Percentiles rank a stretch among this genome's conserved stretches.
Conservation (phyloP, 106 monocot species). For the Platanthera guangdongensis region DNA sequence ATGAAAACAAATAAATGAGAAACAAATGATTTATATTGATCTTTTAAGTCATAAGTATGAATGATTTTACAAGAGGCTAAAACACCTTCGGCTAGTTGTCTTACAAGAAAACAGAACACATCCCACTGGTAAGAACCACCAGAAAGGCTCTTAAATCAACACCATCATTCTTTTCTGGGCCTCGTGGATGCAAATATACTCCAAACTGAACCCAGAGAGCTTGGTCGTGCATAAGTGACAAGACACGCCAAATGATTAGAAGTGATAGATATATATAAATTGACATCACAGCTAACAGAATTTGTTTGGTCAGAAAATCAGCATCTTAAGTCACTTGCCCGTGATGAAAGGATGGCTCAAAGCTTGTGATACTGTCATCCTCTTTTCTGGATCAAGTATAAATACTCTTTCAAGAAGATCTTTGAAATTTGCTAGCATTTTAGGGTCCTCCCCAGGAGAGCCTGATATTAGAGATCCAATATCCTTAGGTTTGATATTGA, state of each 20-base stretch:
- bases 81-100: constrained; percentile 73
- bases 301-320: constrained; percentile 50
- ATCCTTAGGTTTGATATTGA: constrained; percentile 87
- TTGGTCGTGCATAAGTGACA: constrained; percentile 33
- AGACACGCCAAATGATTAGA: constrained; percentile 56
- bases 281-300: constrained; percentile 44
- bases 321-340: constrained; percentile 94
- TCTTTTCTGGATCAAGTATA: constrained; percentile 94
- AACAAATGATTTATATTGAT: constrained; percentile 11
- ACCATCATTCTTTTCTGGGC: constrained; percentile 39
- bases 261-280: constrained; percentile 25
- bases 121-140: constrained; percentile 46
- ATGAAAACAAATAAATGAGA: constrained; percentile 3
- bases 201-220: constrained; percentile 26
- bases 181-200: constrained; percentile 22
- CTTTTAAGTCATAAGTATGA: constrained; percentile 23
- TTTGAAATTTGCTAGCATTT: constrained; percentile 82
- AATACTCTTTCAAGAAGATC: constrained; percentile 92
- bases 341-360: constrained; percentile 96
- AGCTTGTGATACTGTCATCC: constrained; percentile 94
- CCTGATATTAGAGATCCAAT: constrained; percentile 57
- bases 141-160: constrained; percentile 29
- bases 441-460: constrained; percentile 77
- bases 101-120: constrained; percentile 94
- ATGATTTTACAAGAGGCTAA: constrained; percentile 56